Evolutionary conservation across 768 basidiomycete species (phyloP), one percentile per base, ranked within the genome.

Genomic region (Piloderma croceum): DNA sequence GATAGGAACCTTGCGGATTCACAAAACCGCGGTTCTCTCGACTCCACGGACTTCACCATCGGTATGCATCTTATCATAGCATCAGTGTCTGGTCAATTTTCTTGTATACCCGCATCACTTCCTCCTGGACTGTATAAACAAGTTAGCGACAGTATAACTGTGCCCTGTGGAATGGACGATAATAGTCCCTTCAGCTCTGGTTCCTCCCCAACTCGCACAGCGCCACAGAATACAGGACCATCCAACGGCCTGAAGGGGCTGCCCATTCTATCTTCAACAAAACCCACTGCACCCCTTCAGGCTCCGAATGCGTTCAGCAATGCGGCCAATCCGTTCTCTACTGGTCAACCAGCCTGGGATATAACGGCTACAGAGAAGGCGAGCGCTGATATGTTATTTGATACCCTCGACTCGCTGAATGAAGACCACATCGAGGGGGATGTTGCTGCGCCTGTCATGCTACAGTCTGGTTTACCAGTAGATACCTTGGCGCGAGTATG

Each of bases 61-160:
- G 83, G 76, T 25, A 78, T 83, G 75, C 79, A 78, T 56, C 71
- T 83, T 42, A 76, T 86, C 29, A 76, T 77, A 47, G 65, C 60
- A n/a, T 56, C 64, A 40, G 76, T 77, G 74, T 63, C 66, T 20
- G 66, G 66, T 7, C 52, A 56, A 5, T 52, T 67, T 18, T 46
- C 63, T 6, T 42, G 51, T 3, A 51, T 74, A 2, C 74, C 74
- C 3, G 39, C 55, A 13, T 56, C 53, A 7, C 56, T 79, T 3
- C 74, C 76, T 15, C 53, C 56, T 5, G 64, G 59, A n/a, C 34
- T 74, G 6, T 77, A 76, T 49, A 70, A 73, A 21, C 60, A 65
- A 37, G 74, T 67, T n/a, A 60, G 43, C 1, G 45, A n/a, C n/a
- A 55, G 53, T 25, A 44, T 51, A 12, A 56, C 74, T 15, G 56